These are phyloP conservation scores for Theobroma cacao DNA, from an alignment of 345 rosid genomes.

Conservation along the genomic window DNA sequence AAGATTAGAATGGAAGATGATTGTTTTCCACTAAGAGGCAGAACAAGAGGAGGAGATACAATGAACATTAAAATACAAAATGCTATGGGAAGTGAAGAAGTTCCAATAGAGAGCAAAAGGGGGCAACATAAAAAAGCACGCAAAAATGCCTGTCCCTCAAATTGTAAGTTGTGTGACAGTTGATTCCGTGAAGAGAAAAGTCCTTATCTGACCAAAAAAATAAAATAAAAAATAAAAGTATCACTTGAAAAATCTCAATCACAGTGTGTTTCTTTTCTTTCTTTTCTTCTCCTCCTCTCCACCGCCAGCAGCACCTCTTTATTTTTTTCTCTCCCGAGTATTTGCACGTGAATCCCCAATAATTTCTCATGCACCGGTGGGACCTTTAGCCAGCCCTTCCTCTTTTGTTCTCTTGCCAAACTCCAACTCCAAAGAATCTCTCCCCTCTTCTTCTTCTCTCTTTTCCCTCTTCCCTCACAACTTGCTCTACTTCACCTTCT, in stretches of 20 bases:
- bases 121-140: background rate
- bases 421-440: conserved; percentile 33
- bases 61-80: too few relatives aligned
- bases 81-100: too few relatives aligned
- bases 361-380: conserved; percentile 58
- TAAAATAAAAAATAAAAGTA: too few relatives aligned
- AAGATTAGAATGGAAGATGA: too few relatives aligned
- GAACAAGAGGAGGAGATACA: too few relatives aligned
- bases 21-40: background rate
- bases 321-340: background rate
- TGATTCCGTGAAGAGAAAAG: background rate
- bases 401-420: conserved; percentile 51
- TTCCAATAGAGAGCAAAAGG: background rate
- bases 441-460: background rate
- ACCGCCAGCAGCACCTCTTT: background rate
- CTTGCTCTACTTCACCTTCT: background rate
- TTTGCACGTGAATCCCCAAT: conserved; percentile 68
- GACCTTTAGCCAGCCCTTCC: conserved; percentile 44
- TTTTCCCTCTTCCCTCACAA: conserved; percentile 1
- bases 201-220: too few relatives aligned
- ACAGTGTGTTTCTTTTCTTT: background rate
- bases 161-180: background rate
- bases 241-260: background rate
- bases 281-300: background rate
- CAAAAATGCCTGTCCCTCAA: background rate